Evolutionary conservation across 2,329 filamentous ascomycete genomes (phyloP), one percentile per base, ranked within the genome.

Genomic region (Trichoderma brevicompactum): DNA sequence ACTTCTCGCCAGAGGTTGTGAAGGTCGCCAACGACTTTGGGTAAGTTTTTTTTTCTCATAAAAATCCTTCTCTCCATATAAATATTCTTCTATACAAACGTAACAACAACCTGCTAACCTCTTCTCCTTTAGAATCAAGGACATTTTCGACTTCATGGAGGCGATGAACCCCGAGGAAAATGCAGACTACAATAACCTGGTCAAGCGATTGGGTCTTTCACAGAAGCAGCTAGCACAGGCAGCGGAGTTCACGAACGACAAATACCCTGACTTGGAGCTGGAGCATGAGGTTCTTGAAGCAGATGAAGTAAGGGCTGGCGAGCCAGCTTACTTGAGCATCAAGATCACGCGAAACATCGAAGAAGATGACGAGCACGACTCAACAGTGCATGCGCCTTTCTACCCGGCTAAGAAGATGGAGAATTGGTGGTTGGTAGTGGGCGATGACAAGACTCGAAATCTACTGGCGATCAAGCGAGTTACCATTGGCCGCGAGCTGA

Each of bases 361-460:
- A n/a, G 87, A 89, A 61, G 81, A 82, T 12, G 82, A 86, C 23
- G 89, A 92, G 69, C 85, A 91, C 15, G 92, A 97, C 75, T 86
- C 90, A 2, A 89, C 89, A 1, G 96, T 98, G 2, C 94, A 98
- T 75, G 94, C 94, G 59, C 95, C 95, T 0, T 99, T 98, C 83
- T 99, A 95, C 76, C 94, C 95, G 0, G 83, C 78, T 56, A 90
- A 90, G 77, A 99, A 99, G 84, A 90, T 92, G 81, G 95, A 99
- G 83, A 97, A 95, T 75, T 99, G 94, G 94, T 99, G 95, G 95
- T 81, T 99, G 64, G 92, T 99, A 19, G 92, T 99, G 40, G 94
- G 94, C 36, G 94, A 98, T 72, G 93, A 97, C 80, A 90, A 87
- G 76, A 92, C 90, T 46, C 94, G 92, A 81, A 94, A 85, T 69